Evolutionary conservation across 75 land plant species (phyloP).

Genomic region (Picea glauca): DNA sequence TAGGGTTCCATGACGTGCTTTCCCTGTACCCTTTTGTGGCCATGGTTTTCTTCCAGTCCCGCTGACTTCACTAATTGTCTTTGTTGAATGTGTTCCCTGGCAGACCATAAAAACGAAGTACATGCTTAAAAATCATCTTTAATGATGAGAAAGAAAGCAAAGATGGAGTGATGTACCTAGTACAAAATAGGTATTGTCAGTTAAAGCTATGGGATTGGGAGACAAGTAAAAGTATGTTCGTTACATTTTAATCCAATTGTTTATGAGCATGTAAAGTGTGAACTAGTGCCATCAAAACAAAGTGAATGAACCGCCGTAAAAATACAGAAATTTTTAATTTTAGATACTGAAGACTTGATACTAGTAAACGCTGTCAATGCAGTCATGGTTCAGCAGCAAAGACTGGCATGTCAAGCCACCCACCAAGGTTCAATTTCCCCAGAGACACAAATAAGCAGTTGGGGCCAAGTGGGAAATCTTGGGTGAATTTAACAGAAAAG

Average conservation of each 20-base stretch:
- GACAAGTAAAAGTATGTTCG: not conserved
- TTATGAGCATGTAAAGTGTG: not conserved
- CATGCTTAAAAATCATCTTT: not conserved
- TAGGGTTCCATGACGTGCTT: constrained; percentile 90
- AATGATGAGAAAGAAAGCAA: not conserved
- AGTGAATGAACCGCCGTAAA: not conserved
- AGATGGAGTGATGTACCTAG: not conserved
- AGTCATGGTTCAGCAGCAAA: too few relatives aligned
- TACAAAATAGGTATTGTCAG: not conserved
- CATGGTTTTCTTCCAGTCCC: constrained; percentile 95
- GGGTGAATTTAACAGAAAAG: too few relatives aligned
- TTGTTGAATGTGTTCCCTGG: constrained; percentile 96
- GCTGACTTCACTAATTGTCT: constrained; percentile 92
- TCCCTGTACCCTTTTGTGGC: constrained; percentile 85
- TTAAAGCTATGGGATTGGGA: not conserved
- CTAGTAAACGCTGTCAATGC: too few relatives aligned
- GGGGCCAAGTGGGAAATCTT: too few relatives aligned
- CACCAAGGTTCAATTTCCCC: too few relatives aligned
- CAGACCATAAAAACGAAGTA: not conserved
- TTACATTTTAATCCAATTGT: not conserved
- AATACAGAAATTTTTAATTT: not conserved
- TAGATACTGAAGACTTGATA: not conserved
- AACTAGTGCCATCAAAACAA: not conserved
- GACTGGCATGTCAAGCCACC: too few relatives aligned
- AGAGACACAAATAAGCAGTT: too few relatives aligned